Base-by-base conservation (phyloP, 176 grass and related monocot species). In the Triticum monococcum region DNA sequence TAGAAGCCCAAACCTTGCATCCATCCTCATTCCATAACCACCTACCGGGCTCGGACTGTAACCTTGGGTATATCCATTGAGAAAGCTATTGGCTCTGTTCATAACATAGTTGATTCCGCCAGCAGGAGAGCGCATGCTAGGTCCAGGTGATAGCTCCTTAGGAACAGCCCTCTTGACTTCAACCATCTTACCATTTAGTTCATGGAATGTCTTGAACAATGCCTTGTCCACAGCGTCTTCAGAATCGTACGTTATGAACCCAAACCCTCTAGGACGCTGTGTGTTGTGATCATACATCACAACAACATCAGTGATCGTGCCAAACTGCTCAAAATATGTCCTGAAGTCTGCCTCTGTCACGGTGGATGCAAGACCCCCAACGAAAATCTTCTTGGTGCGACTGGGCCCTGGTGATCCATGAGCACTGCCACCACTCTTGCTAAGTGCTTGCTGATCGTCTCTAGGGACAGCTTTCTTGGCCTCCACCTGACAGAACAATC, bases 221-320 rank as follows among this genome's bases (percentile, higher is more conserved):
- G 82, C 96, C 84, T 89, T 95, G 26, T 95, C 88, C 36, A 95
- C 93, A 4, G 90, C 93, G 65, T 94, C 96, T 68, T 98, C 96
- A 16, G 88, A 93, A 72, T 95, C 91, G 18, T 92, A 98, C 0
- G 93, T 94, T 75, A 98, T 95, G 84, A 98, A 98, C 40, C 96
- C 96, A 86, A 98, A 98, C 3, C 96, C 96, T 68, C 96, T 93
- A 22, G 93, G 93, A 33, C 93, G 89, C 36, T 95, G 89, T 8
- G 96, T 98, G 86, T 95, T 93, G 88, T 98, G 96, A 80, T 98
- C 96, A 60, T 98, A 98, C 93, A 98, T 91, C 63, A 98, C 88
- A 0, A 98, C 93, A 72, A 98, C 96, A 87, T 98, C 90, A 43
- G 80, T 93, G 59, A 95, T 98, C 9, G 80, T 90, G 10, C 96